A percentile compares a stretch with the other conserved stretches of the same genome.
These are phyloP conservation scores for Leptomonas seymouri DNA, from an alignment of 208 protist genomes.

Conservation along the genomic window DNA sequence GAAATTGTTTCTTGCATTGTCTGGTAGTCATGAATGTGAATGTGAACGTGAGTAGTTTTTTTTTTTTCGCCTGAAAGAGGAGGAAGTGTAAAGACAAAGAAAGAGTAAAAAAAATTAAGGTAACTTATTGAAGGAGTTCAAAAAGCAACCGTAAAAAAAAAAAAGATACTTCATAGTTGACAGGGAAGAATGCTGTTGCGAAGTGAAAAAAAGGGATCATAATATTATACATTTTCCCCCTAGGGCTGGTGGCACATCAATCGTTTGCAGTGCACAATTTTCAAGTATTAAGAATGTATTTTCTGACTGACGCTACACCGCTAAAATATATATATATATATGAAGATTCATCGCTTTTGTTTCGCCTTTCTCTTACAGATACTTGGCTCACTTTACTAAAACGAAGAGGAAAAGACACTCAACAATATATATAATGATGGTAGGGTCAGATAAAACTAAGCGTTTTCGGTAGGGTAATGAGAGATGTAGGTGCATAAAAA, in stretches of 20 bases:
- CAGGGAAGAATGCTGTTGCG: too few relatives aligned
- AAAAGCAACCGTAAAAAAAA: constrained; percentile 3
- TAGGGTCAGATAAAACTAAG: too few relatives aligned
- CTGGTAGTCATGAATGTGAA: not conserved
- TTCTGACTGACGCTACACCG: too few relatives aligned
- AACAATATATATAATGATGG: too few relatives aligned
- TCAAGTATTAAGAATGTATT: too few relatives aligned
- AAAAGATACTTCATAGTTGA: not conserved
- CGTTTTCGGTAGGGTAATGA: too few relatives aligned
- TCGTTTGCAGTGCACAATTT: too few relatives aligned
- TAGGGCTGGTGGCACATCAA: too few relatives aligned
- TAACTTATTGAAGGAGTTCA: constrained; percentile 29
- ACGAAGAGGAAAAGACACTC: not conserved
- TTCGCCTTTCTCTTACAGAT: not conserved
- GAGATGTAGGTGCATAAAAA: too few relatives aligned
- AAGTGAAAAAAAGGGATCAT: too few relatives aligned
- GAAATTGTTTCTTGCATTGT: not conserved
- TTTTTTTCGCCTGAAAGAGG: not conserved
- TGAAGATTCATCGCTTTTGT: not conserved
- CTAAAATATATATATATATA: not conserved
- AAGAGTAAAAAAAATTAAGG: not conserved
- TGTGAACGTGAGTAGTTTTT: not conserved
- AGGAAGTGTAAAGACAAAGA: not conserved
- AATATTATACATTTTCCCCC: too few relatives aligned
- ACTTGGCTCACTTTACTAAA: not conserved